Conservation (phyloP, 2,329 filamentous ascomycete genomes). For the Penicillium sp. region DNA sequence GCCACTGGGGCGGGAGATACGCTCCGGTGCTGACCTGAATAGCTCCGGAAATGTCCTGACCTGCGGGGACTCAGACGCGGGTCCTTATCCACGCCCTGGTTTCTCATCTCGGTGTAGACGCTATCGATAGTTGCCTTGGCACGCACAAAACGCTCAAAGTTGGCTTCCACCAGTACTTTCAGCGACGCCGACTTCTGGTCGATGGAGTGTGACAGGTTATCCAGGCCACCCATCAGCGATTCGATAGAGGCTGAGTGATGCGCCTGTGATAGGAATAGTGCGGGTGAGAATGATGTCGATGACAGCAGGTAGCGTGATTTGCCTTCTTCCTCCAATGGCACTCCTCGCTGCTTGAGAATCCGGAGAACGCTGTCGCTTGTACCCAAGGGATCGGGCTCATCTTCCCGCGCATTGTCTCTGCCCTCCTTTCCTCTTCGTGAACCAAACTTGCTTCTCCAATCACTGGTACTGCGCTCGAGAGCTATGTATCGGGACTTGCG, state of each 20-base stretch:
- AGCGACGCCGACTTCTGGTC: slow-evolving; percentile 96
- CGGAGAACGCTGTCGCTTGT: slow-evolving; percentile 81
- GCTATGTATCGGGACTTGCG: slow-evolving; percentile 77
- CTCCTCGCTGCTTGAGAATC: slow-evolving; percentile 70
- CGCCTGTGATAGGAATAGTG: slow-evolving; percentile 86
- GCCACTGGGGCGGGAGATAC: slow-evolving; percentile 38
- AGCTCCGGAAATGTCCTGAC: slow-evolving; percentile 58
- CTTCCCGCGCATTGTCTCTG: slow-evolving; percentile 77
- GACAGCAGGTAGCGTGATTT: slow-evolving; percentile 92
- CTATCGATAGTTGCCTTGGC: slow-evolving; percentile 98
- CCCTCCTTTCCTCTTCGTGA: slow-evolving; percentile 67
- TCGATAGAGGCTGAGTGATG: slow-evolving; percentile 83
- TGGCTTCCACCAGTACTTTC: slow-evolving; percentile 93
- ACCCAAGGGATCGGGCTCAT: slow-evolving; percentile 92
- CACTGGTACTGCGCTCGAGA: slow-evolving; percentile 71
- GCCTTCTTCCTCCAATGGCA: slow-evolving; percentile 80
- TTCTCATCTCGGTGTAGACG: slow-evolving; percentile 93
- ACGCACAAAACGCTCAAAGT: slow-evolving; percentile 96
- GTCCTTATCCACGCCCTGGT: slow-evolving; percentile 60
- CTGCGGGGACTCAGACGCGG: slow-evolving; percentile 59
- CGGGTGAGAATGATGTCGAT: slow-evolving; percentile 91
- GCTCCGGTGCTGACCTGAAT: slow-evolving; percentile 45
- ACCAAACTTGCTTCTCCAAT: slow-evolving; percentile 65
- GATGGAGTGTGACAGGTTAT: slow-evolving; percentile 84
- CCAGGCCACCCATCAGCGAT: slow-evolving; percentile 74